These are phyloP conservation scores for Nitzschia palea DNA, from an alignment of 108 stramenopile species.

Conservation along the genomic window DNA sequence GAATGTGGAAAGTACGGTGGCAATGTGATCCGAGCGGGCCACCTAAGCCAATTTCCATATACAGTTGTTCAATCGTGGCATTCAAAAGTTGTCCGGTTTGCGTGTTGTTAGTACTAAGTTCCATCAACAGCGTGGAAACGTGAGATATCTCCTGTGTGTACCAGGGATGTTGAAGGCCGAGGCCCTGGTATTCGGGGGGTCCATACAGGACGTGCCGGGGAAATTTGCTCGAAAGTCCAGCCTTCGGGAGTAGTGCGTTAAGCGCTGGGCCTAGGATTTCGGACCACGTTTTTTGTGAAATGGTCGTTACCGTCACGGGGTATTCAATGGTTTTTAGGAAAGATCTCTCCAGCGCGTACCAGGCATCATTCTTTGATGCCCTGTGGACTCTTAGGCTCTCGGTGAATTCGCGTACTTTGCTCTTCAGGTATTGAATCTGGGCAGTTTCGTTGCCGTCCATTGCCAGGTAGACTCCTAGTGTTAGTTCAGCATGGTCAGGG, in stretches of 20 bases:
- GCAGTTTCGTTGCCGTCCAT: conserved; percentile 7
- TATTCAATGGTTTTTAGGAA: neutral
- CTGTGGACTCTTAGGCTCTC: neutral
- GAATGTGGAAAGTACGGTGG: neutral
- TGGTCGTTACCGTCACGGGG: neutral
- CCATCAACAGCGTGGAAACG: neutral
- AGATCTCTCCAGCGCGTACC: neutral
- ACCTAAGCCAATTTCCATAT: neutral
- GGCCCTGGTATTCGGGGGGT: neutral
- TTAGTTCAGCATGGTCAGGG: neutral
- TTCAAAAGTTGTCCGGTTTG: neutral
- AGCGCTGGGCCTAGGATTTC: neutral
- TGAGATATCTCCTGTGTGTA: neutral
- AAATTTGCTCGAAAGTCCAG: neutral
- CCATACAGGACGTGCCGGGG: neutral
- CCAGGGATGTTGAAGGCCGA: neutral
- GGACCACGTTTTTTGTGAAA: neutral
- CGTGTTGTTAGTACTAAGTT: neutral
- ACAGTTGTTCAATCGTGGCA: neutral
- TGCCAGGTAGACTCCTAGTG: conserved; percentile 1
- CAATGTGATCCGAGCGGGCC: neutral
- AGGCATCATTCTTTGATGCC: neutral
- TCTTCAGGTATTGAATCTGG: neutral
- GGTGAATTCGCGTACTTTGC: neutral
- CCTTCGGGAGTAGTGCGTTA: neutral